Evolutionary conservation across 768 basidiomycete genomes (phyloP), one percentile per base, ranked within the genome.

Genomic region (Rhodotorula sphaerocarpa): DNA sequence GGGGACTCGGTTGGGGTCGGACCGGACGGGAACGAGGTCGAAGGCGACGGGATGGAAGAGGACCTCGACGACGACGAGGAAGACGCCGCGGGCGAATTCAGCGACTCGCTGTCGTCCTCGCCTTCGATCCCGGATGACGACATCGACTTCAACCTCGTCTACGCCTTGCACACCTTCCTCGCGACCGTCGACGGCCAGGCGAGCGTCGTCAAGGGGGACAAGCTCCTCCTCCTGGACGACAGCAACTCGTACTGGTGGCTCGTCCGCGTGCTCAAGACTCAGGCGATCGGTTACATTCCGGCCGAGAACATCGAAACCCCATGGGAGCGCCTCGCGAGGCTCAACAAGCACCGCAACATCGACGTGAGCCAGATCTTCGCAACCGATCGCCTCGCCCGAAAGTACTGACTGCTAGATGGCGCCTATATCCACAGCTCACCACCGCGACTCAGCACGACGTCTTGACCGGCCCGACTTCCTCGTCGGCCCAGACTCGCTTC

Each of bases 201-300:
- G 4, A 95, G 88, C 69, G 95, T 99, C 68, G 89, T 95, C 75
- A 97, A 96, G 76, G 95, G 95, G 30, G 93, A 99, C 79, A 88
- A 88, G 65, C 81, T 99, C 50, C 86, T 90, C 74, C 80, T 99
- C 47, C 90, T 97, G 82, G 95, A 99, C 77, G 95, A 99, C 75
- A 90, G 86, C 60, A 97, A 99, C 76, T 90, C 88, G 76, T 99
- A 99, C 78, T 97, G 95, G 95, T 97, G 95, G 95, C 87, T 97
- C 53, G 93, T 99, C 12, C 84, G 91, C 50, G 95, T 99, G 14
- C 84, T 99, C 67, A 97, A 96, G 78, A 96, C 93, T 12, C 91
- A 96, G 76, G 91, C 95, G 72, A 90, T 99, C 21, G 95, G 95
- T 0, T 99, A 99, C 75, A 97, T 99, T 53, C 95, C 95, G 23